Percentiles rank a stretch among this genome's conserved stretches.
These are phyloP conservation scores for Linum trigynum DNA, from an alignment of 345 rosid genomes.

Conservation along the genomic window DNA sequence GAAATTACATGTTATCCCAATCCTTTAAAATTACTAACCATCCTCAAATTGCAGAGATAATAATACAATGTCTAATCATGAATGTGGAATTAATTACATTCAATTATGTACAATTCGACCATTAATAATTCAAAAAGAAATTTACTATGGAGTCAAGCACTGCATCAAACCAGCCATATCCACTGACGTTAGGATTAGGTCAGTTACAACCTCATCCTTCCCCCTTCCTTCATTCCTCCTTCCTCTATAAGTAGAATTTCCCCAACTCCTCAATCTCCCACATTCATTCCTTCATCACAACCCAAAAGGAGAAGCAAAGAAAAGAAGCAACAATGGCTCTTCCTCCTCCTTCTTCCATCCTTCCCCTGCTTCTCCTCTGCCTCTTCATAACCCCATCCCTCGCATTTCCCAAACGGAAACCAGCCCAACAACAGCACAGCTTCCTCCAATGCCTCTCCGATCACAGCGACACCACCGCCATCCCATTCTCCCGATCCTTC, in stretches of 20 bases:
- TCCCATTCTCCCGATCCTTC: constrained; percentile 19
- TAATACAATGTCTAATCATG: too few relatives aligned
- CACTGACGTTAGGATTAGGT: constrained; percentile 20
- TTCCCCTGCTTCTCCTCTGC: not conserved
- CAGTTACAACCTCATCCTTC: constrained; percentile 15
- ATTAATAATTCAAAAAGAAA: too few relatives aligned
- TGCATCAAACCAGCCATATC: not conserved
- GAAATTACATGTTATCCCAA: too few relatives aligned
- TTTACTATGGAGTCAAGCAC: too few relatives aligned
- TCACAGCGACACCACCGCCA: not conserved
- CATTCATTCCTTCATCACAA: not conserved
- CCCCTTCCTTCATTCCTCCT: too few relatives aligned
- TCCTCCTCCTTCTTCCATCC: not conserved
- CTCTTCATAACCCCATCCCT: not conserved
- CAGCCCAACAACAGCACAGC: constrained; percentile 1
- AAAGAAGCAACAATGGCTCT: not conserved
- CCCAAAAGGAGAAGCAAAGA: too few relatives aligned
- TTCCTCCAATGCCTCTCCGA: constrained; percentile 19
- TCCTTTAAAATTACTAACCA: too few relatives aligned
- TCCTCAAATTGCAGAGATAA: too few relatives aligned
- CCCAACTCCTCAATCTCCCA: not conserved
- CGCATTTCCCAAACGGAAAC: not conserved
- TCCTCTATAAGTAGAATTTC: constrained; percentile 8
- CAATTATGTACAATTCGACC: too few relatives aligned
- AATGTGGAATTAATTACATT: too few relatives aligned